phyloP scores from a whole-genome alignment of 2,329 filamentous ascomycete genomes.

The Cercospora sp. region DNA sequence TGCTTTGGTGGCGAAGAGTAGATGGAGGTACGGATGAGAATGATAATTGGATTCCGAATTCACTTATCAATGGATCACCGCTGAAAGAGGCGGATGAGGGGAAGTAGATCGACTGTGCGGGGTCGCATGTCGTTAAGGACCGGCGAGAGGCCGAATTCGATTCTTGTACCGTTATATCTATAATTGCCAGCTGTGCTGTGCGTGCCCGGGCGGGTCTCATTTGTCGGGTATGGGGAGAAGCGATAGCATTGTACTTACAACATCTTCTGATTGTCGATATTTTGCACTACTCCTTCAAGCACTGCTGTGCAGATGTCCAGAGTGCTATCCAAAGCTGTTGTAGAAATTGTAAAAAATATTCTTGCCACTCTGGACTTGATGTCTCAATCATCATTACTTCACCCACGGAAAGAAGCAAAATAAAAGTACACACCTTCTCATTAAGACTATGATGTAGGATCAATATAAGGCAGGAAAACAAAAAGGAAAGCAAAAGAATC shows the following conservation, averaged over 20 bases:
- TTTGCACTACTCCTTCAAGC: too few species aligned
- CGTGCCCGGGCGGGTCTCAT: neutral
- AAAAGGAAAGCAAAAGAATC: neutral
- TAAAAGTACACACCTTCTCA: too few species aligned
- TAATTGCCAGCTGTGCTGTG: neutral
- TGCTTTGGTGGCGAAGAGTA: slow-evolving; percentile 9
- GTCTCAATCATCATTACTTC: too few species aligned
- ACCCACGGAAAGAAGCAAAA: too few species aligned
- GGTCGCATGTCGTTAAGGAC: neutral
- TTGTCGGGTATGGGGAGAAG: neutral
- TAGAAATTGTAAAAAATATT: too few species aligned
- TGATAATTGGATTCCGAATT: neutral
- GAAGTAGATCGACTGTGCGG: neutral
- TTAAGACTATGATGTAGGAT: too few species aligned
- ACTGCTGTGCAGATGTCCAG: too few species aligned
- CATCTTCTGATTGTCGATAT: too few species aligned
- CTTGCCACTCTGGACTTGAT: too few species aligned
- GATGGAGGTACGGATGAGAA: neutral
- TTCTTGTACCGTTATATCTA: neutral
- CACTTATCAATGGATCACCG: neutral
- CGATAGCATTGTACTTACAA: too few species aligned
- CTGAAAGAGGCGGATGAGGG: neutral
- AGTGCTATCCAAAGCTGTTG: too few species aligned
- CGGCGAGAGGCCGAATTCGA: neutral
- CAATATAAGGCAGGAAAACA: too few species aligned